Evolutionary conservation across 805 yeast genomes (phyloP).

Genomic region (Wickerhamiella galacta): DNA sequence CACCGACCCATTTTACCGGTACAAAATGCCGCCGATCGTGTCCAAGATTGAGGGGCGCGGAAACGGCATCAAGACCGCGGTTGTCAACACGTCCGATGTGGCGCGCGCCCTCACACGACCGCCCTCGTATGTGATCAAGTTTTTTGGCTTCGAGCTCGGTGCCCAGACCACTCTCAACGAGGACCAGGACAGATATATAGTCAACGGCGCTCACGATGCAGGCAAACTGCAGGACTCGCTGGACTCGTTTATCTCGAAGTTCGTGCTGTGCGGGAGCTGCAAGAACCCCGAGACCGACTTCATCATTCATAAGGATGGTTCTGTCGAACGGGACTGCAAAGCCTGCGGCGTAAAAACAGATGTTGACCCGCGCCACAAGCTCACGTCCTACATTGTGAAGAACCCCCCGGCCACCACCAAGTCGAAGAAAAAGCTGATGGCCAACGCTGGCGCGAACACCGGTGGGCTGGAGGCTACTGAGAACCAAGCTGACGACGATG

Average conservation of each 20-base stretch:
- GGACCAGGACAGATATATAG: constrained; percentile 68
- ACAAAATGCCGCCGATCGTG: constrained; percentile 96
- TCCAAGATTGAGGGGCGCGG: constrained; percentile 98
- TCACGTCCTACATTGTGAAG: constrained; percentile 73
- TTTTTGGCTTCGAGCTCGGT: constrained; percentile 91
- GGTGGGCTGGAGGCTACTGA: constrained; percentile 16
- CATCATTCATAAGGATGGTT: constrained; percentile 55
- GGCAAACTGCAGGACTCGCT: constrained; percentile 79
- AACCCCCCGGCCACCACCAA: constrained; percentile 48
- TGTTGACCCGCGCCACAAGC: constrained; percentile 72
- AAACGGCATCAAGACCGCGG: constrained; percentile 95
- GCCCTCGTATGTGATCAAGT: constrained; percentile 78
- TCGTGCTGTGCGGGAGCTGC: constrained; percentile 86
- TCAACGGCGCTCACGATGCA: constrained; percentile 89
- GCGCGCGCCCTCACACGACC: constrained; percentile 93
- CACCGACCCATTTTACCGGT: constrained; percentile 96
- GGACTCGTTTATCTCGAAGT: constrained; percentile 86
- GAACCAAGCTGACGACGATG: constrained; percentile 24
- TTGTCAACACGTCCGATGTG: constrained; percentile 78
- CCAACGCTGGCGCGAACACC: constrained; percentile 43
- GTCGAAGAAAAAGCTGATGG: constrained; percentile 56
- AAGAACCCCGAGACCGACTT: constrained; percentile 96
- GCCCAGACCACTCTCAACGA: constrained; percentile 82
- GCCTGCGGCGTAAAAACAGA: constrained; percentile 89
- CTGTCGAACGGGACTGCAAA: constrained; percentile 80